Evolutionary conservation across 495 filamentous ascomycete species (phyloP), one percentile per base, ranked within the genome.

Genomic region (Penicillium bovifimosum): DNA sequence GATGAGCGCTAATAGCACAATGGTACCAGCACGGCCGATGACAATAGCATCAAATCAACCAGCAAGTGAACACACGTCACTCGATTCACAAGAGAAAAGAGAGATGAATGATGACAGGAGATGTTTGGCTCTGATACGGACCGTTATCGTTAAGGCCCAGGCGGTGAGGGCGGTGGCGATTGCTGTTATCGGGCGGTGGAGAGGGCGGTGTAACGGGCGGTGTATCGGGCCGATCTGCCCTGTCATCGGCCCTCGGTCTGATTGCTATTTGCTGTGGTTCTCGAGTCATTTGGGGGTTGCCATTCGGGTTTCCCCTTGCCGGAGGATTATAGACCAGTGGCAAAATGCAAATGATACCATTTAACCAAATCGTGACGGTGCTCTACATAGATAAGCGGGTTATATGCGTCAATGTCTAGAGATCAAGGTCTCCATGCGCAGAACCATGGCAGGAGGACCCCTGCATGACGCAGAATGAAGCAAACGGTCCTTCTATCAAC

Each of bases 141-240:
- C 38, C 29, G 33, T 58, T 63, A 61, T 63, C 61, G 58, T 61
- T 54, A 54, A 58, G 54, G 20, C 13, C 59, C 36, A 14, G 43
- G 53, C 49, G 44, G 53, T 53, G 34, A 49, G 44, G 39, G 26
- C 51, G 54, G 60, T 61, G 36, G 31, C 24, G 27, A 39, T 2
- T 14, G 58, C 48, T 58, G 55, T 13, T 56, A 40, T 39, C 27
- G 32, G 39, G 20, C 48, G n/a, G n/a, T n/a, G n/a, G n/a, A n/a
- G n/a, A n/a, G n/a, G n/a, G n/a, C n/a, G n/a, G n/a, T n/a, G n/a
- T n/a, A n/a, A n/a, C 52, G 55, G 46, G 36, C 17, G 26, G 33
- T 29, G 24, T 34, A 42, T 34, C 26, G 16, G 29, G 28, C 16
- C 3, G 13, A 16, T 34, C 6, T 16, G 11, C 13, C 14, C 34